phyloP scores from a whole-genome alignment of 2,329 filamentous ascomycete genomes.

The Ilyonectria mors-panacis region DNA sequence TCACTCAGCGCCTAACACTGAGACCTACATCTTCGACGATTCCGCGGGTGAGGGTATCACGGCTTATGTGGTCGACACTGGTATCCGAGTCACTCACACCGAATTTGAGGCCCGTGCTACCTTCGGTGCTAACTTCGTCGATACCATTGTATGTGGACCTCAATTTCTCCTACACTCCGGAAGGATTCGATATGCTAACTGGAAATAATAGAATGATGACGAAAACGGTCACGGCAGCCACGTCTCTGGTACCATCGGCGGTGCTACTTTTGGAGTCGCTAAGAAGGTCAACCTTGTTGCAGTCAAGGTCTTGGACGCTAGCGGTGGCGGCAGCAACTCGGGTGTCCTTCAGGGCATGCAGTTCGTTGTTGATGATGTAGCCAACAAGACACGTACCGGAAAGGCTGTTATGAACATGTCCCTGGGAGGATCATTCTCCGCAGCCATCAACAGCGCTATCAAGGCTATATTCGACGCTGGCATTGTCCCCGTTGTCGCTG shows the following conservation, averaged over 20 bases:
- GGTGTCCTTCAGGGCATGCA: constrained; percentile 72
- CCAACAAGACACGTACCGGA: constrained; percentile 57
- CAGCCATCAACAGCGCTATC: constrained; percentile 70
- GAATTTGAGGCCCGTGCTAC: constrained; percentile 71
- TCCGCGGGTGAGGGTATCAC: constrained; percentile 70
- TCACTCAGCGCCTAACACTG: constrained; percentile 52
- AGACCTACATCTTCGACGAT: constrained; percentile 64
- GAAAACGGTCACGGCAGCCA: constrained; percentile 76
- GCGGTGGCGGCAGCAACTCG: constrained; percentile 55
- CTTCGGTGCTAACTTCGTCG: constrained; percentile 67
- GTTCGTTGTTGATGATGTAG: constrained; percentile 65
- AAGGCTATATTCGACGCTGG: constrained; percentile 64
- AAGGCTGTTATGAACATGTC: constrained; percentile 77
- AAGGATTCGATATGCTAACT: constrained; percentile 16
- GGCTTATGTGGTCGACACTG: constrained; percentile 77
- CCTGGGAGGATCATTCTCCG: constrained; percentile 65
- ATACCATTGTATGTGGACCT: constrained; percentile 58
- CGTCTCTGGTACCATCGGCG: constrained; percentile 74
- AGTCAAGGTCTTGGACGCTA: constrained; percentile 73
- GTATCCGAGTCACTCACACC: constrained; percentile 69
- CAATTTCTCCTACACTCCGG: neutral
- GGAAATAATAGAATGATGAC: constrained; percentile 60
- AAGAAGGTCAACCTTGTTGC: constrained; percentile 62
- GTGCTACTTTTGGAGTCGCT: constrained; percentile 73
- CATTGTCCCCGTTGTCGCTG: constrained; percentile 71